phyloP scores from a whole-genome alignment of 1,284 basidiomycete genomes.

The Ustilago shanxiensis region DNA sequence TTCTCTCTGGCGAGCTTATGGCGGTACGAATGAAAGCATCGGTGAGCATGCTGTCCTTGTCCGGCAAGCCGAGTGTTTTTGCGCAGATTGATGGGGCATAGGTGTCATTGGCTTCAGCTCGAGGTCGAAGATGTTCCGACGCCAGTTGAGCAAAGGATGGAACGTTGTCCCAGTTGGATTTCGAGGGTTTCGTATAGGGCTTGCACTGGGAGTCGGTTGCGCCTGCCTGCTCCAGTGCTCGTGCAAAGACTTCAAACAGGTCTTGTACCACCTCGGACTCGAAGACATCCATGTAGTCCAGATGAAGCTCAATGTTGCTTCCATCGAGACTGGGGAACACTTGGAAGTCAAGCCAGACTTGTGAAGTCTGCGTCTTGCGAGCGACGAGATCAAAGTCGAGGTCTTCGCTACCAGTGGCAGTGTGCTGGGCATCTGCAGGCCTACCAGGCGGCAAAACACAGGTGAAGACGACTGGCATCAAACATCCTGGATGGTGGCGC shows the following conservation, averaged over 20 bases:
- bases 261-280: not conserved
- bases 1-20: not conserved
- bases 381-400: not conserved
- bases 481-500: not conserved
- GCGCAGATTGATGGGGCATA: not conserved
- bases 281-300: not conserved
- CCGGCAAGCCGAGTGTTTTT: not conserved
- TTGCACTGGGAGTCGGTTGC: not conserved
- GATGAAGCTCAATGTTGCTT: not conserved
- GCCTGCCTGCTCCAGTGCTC: not conserved
- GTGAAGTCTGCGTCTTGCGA: not conserved
- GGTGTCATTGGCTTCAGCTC: not conserved
- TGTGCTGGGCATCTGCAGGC: not conserved
- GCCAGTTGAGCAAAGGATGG: not conserved
- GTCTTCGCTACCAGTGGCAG: not conserved
- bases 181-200: not conserved
- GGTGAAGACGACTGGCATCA: not conserved
- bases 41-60: not conserved
- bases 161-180: not conserved
- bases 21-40: not conserved
- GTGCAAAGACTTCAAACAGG: not conserved
- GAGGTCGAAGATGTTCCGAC: not conserved
- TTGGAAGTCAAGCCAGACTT: not conserved
- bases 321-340: not conserved
- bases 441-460: not conserved